Evolutionary conservation across 495 filamentous ascomycete species (phyloP), one percentile per base, ranked within the genome.

Genomic region (Daldinia decipiens): DNA sequence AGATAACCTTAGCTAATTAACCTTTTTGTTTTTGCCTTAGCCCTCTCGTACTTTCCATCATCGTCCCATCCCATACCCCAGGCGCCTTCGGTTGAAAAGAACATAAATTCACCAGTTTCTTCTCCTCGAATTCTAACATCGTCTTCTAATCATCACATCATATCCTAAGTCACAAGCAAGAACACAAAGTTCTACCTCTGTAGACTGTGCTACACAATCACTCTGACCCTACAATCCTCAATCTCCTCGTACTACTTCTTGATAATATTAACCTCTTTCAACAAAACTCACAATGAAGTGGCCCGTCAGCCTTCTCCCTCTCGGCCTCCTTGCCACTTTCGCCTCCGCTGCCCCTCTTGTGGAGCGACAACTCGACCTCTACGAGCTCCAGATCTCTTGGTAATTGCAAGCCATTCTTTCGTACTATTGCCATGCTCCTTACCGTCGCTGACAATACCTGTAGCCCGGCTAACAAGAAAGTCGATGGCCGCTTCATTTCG

Each of bases 361-460:
- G 1, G 70, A 66, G 8, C 64, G 73, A 50, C 66, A 74, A 17
- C 70, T 74, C 12, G 65, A 77, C 45, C 64, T 77, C 54, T 77
- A 69, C 60, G 68, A 77, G 50, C 70, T 77, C 24, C 71, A 77
- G 24, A 58, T 77, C 47, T 67, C 68, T 34, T 69, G 73, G 75
- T 77, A 70, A 73, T 47, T 69, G 15, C 13, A 27, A 60, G 6
- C 51, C 51, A n/a, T 19, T 19, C 38, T 43, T 21, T 38, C 24
- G 8, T 57, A 11, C 4, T 40, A 2, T 27, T 36, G 8, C 13
- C 11, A 8, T n/a, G 15, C 4, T 15, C n/a, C 5, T 12, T 19
- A n/a, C 39, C n/a, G 12, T 51, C 27, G n/a, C 65, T 72, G 17
- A 72, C 50, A 21, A 51, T 6, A 2, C 29, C 11, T 4, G 9